phyloP scores from a whole-genome alignment of 441 rosid species.

The Gossypium gossypioides region DNA sequence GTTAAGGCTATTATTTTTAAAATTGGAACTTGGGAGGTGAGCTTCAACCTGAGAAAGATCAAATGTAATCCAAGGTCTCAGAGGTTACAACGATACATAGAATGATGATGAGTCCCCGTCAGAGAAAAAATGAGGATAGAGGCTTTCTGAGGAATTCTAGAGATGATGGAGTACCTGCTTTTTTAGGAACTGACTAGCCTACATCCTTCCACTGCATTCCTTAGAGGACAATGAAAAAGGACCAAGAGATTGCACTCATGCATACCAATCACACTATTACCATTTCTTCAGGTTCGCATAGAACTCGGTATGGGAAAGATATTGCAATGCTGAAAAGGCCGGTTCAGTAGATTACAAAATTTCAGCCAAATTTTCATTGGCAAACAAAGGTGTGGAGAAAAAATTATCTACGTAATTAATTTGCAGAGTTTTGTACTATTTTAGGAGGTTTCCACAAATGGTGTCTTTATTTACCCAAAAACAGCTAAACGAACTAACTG shows the following conservation, averaged over 20 bases:
- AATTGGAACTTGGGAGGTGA: background rate
- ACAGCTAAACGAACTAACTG: background rate
- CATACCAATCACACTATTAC: background rate
- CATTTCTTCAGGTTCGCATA: background rate
- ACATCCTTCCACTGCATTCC: background rate
- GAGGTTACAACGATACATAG: background rate
- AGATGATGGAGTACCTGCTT: background rate
- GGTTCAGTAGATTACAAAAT: background rate
- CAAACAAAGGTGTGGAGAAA: background rate
- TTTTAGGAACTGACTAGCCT: background rate
- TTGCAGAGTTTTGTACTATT: background rate
- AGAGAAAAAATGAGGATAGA: background rate
- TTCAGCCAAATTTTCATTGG: background rate
- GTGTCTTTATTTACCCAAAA: background rate
- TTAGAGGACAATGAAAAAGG: background rate
- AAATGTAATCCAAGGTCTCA: background rate
- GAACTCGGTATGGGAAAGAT: background rate
- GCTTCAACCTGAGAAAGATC: background rate
- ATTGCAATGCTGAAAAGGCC: background rate
- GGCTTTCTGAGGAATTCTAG: constrained; percentile 1
- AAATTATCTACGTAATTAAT: background rate
- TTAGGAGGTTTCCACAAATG: background rate
- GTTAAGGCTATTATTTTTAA: background rate
- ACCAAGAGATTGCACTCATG: background rate
- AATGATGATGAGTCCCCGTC: background rate